A percentile compares a stretch with the other conserved stretches of the same genome.
phyloP scores from a whole-genome alignment of 164 flowering plant genomes.

The Tinospora cordifolia region DNA sequence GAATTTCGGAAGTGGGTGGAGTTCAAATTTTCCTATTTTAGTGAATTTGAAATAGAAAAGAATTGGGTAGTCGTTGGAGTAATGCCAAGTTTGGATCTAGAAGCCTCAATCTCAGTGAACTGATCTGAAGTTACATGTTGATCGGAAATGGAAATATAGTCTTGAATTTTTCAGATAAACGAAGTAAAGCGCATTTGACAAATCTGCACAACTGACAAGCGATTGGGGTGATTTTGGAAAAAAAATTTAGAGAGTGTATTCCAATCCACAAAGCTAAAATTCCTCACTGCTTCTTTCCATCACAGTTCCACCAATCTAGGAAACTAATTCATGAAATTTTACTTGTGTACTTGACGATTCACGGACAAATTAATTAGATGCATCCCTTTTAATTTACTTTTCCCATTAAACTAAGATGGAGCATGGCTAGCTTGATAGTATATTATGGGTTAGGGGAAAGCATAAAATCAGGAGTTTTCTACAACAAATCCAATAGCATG shows the following conservation, averaged over 20 bases:
- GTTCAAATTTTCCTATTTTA: neutral
- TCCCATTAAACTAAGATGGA: too few species aligned
- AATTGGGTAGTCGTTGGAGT: neutral
- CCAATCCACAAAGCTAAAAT: neutral
- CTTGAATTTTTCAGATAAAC: neutral
- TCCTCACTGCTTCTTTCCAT: neutral
- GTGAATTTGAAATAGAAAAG: neutral
- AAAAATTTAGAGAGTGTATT: neutral
- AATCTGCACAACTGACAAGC: neutral
- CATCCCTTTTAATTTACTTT: too few species aligned
- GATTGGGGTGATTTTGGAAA: neutral
- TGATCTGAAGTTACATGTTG: neutral
- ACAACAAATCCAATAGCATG: too few species aligned
- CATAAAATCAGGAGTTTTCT: too few species aligned
- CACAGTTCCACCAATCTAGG: neutral
- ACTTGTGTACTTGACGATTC: neutral
- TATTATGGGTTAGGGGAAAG: too few species aligned
- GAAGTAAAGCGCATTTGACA: neutral
- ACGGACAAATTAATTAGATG: too few species aligned
- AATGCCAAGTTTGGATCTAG: neutral
- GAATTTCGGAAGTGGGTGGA: neutral
- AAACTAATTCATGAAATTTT: neutral
- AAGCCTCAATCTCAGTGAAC: neutral
- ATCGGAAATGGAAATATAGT: neutral
- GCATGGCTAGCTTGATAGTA: too few species aligned